Conservation (phyloP, 768 basidiomycete species). For the Hysterangium stoloniferum region DNA sequence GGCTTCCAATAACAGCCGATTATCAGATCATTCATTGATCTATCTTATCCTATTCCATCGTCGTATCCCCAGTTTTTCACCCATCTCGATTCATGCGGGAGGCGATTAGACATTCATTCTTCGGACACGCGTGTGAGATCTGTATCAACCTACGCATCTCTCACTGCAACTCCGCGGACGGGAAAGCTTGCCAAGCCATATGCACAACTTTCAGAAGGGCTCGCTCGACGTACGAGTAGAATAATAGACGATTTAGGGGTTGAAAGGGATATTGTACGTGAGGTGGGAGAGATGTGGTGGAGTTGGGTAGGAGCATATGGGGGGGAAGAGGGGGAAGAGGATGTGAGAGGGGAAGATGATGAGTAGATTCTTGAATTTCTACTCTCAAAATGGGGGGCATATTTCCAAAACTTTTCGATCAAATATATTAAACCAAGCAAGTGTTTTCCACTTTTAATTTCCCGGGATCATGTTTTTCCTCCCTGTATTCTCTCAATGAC, state of each 20-base stretch:
- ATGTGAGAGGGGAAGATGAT: constrained; percentile 19
- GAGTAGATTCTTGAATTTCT: not conserved
- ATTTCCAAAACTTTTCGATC: too few relatives aligned
- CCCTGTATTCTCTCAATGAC: too few relatives aligned
- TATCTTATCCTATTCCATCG: constrained; percentile 27
- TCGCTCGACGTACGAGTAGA: constrained; percentile 32
- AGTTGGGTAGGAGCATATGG: constrained; percentile 36
- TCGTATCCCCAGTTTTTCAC: constrained; percentile 12
- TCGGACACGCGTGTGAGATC: constrained; percentile 12
- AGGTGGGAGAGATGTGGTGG: constrained; percentile 53
- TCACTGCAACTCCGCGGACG: constrained; percentile 35
- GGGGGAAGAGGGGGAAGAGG: constrained; percentile 21
- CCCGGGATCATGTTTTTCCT: too few relatives aligned
- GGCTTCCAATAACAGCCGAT: not conserved
- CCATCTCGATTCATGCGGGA: not conserved
- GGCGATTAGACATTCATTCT: constrained; percentile 13
- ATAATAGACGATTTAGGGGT: constrained; percentile 23
- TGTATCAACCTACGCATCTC: constrained; percentile 31
- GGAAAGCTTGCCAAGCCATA: constrained; percentile 41
- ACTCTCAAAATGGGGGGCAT: not conserved
- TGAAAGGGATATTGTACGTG: constrained; percentile 49
- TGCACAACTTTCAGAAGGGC: constrained; percentile 42
- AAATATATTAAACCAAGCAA: too few relatives aligned
- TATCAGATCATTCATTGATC: constrained; percentile 10
- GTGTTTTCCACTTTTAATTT: too few relatives aligned